Evolutionary conservation across 176 grass and related monocot genomes (phyloP).

Genomic region (Eragrostis nindensis): DNA sequence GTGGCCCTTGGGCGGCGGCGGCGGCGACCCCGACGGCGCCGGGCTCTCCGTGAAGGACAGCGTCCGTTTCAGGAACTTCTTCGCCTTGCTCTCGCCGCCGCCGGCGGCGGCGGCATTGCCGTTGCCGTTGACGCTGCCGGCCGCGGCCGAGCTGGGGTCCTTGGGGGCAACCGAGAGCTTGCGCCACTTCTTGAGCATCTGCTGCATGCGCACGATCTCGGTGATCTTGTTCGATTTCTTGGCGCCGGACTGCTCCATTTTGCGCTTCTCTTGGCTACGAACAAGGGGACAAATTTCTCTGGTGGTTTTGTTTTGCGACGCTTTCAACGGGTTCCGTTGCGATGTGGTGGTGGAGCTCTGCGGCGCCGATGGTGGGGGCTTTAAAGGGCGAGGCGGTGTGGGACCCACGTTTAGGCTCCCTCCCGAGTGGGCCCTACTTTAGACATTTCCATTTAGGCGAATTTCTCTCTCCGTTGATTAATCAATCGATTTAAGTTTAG

Average conservation of each 20-base stretch:
- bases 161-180: constrained; percentile 79
- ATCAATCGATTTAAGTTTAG: neutral
- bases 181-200: constrained; percentile 97
- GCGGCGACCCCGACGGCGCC: constrained; percentile 10
- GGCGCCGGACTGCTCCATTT: constrained; percentile 44
- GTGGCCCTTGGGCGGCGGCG: constrained; percentile 57
- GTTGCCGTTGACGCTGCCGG: neutral
- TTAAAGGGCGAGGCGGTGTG: constrained; percentile 34
- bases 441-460: neutral
- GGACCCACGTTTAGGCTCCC: neutral
- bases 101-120: constrained; percentile 23
- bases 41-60: constrained; percentile 70
- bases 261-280: neutral
- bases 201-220: constrained; percentile 88
- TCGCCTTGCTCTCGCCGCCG: constrained; percentile 71
- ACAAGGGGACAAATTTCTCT: neutral
- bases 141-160: neutral
- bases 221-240: constrained; percentile 97
- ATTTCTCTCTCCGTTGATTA: neutral
- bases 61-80: constrained; percentile 90
- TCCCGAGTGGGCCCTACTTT: neutral
- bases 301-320: neutral
- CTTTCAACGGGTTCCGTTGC: constrained; percentile 25
- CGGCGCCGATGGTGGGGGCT: constrained; percentile 31
- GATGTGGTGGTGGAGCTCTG: constrained; percentile 31